Evolutionary conservation across 768 basidiomycete genomes (phyloP), one percentile per base, ranked within the genome.

Genomic region (Mycena belliarum): DNA sequence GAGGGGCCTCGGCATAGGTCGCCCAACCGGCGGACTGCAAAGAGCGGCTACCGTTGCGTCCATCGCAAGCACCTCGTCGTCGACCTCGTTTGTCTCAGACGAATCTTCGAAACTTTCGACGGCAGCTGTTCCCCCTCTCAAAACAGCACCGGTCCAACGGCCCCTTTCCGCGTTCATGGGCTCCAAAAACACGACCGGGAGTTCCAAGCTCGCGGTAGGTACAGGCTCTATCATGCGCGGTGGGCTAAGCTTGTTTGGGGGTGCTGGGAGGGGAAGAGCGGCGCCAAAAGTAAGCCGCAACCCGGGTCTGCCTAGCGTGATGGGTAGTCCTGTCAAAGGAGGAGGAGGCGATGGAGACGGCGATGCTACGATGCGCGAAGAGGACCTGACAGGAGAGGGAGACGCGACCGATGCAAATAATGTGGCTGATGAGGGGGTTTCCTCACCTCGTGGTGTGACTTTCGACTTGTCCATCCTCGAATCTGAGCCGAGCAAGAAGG

Each of bases 261-360:
- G 72, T 8, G 68, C 69, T 51, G 62, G 66, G 25, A 50, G 59
- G 64, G 54, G 54, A 28, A 50, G 63, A 23, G 20, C 50, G 45
- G 61, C 61, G 32, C 62, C 62, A 29, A 63, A 63, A 38, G 62
- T 63, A 8, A 63, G 79, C 61, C 75, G 74, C 70, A 75, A 75
- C 65, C 71, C 76, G n/a, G 75, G 65, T 32, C 60, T 82, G 44
- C 79, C 80, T 3, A 72, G 71, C 23, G 80, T 81, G 8, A 68
- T 67, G 49, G 81, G 72, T 6, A 82, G 79, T 55, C 79, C 80
- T 3, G 76, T 77, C 54, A 82, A 82, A 60, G 76, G 70, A 12
- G 69, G 68, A 28, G 63, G 59, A 29, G 38, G 38, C n/a, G 37
- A 16, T 7, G 38, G n/a, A 6, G 53, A 54, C 21, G 61, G 62